Base-by-base conservation (phyloP, 371 early-diverging fungal genomes). In the Mortierella sp. region DNA sequence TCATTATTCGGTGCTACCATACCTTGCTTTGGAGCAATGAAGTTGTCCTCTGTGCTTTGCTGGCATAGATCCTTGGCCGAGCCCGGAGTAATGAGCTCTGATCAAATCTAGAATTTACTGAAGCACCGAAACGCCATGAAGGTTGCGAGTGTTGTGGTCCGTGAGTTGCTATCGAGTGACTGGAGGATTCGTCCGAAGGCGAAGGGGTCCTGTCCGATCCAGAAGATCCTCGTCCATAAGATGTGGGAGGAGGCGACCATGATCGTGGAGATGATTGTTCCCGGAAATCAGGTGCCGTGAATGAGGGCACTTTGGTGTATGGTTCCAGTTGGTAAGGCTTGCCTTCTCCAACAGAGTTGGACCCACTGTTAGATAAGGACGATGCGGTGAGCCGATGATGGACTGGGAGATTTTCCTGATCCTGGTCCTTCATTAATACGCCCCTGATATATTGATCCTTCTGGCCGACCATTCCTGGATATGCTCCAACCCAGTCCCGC, bases 11-110 rank as follows among this genome's bases (percentile, higher is more conserved):
- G 16, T 22, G 60, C 1, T 60, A 37, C 20, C 18, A 49, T 65
- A 80, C 81, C 73, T 80, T 80, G 81, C 61, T 75, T 49, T 80
- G 81, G 24, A 80, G 66, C 30, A 75, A 52, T 14, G 76, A 72
- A 18, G 69, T 62, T 28, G 63, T 39, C 52, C 72, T 68, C 24
- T 72, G 72, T 14, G 69, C 59, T 61, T 80, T 80, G 66, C 76
- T 51, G 26, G 73, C 69, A 66, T 80, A 72, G 45, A 75, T 71
- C 59, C 81, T 43, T 59, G 81, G 74, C 5, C 74, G 74, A 43
- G 73, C 73, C 54, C 68, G 63, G 60, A 78, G 47, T 24, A 78
- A 40, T 54, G 75, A 57, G 30, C 52, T 64, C 28, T 78, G 75
- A 20, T 70, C 64, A 40, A 62, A 73, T 28, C 70, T 47, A 12